Percentiles rank a stretch among this genome's conserved stretches.
These are phyloP conservation scores for Zopfochytrium polystomum DNA, from an alignment of 371 early-diverging fungal species.

Conservation along the genomic window DNA sequence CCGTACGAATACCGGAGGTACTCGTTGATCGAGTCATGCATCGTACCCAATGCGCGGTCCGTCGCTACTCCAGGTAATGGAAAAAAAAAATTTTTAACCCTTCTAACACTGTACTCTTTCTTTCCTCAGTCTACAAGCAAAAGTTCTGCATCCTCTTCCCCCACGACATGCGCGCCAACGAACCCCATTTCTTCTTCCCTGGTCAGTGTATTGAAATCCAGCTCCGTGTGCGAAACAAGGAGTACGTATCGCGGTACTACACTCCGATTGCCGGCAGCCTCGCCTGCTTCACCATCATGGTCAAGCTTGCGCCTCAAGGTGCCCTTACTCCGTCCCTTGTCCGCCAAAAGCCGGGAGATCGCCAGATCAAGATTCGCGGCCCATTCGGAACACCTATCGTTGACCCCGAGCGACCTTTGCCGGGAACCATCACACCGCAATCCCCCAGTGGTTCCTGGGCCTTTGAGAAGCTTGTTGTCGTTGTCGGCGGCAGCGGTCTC, in stretches of 20 bases:
- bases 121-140: slow-evolving; percentile 19
- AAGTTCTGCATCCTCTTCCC: slow-evolving; percentile 39
- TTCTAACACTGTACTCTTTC: background rate
- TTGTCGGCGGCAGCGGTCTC: slow-evolving; percentile 20
- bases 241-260: slow-evolving; percentile 37
- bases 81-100: slow-evolving; percentile 27
- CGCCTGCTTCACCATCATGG: slow-evolving; percentile 28
- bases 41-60: no score
- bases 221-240: slow-evolving; percentile 20
- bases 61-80: no score
- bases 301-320: slow-evolving; percentile 25
- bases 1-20: no score
- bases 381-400: slow-evolving; percentile 42
- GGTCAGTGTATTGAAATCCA: slow-evolving; percentile 44
- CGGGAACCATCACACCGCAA: no score
- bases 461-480: slow-evolving; percentile 10
- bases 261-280: slow-evolving; percentile 37
- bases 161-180: slow-evolving; percentile 28
- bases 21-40: no score
- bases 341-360: slow-evolving; percentile 32
- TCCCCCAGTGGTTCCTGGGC: slow-evolving; percentile 2
- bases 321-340: slow-evolving; percentile 14
- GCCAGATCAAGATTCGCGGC: slow-evolving; percentile 46
- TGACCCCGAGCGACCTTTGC: slow-evolving; percentile 21
- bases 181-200: slow-evolving; percentile 34